Conservation (phyloP, 139 green algal genomes). For the Diplosphaera chodatii region DNA sequence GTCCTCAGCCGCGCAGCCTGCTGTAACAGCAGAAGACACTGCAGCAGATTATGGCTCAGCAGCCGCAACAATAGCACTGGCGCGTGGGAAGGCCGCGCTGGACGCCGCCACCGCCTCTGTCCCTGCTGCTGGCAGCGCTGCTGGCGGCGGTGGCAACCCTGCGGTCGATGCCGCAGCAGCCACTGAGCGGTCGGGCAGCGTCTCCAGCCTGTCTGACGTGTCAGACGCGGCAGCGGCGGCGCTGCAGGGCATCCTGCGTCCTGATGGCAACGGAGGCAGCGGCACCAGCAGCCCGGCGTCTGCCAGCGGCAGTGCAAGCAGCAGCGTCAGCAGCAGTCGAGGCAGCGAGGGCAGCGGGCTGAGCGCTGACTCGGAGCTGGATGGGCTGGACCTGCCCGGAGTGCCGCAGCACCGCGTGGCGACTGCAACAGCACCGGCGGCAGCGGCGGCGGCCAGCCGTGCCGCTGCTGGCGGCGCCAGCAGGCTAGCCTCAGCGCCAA, state of each 20-base stretch:
- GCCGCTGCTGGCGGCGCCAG: too few species aligned
- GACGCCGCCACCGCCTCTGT: too few species aligned
- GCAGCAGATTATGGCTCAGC: too few species aligned
- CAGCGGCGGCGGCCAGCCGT: neutral
- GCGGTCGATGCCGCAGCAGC: too few species aligned
- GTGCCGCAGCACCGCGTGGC: neutral
- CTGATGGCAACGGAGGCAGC: neutral
- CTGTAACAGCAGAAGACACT: too few species aligned
- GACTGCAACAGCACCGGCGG: too few species aligned
- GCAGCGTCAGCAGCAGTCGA: neutral
- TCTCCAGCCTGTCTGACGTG: neutral
- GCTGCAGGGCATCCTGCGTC: neutral
- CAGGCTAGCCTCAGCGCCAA: too few species aligned
- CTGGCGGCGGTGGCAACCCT: neutral
- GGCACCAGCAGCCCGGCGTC: neutral
- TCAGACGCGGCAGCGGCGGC: too few species aligned
- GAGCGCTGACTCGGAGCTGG: neutral
- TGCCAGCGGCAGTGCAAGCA: neutral
- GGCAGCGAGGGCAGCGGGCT: neutral
- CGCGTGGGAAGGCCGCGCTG: too few species aligned
- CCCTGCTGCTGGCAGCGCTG: too few species aligned
- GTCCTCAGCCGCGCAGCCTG: too few species aligned
- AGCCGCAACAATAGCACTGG: too few species aligned
- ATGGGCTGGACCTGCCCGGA: neutral
- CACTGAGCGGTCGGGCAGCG: neutral